These are phyloP conservation scores for Drechslera avenae DNA, from an alignment of 2,329 filamentous ascomycete species.

Conservation along the genomic window DNA sequence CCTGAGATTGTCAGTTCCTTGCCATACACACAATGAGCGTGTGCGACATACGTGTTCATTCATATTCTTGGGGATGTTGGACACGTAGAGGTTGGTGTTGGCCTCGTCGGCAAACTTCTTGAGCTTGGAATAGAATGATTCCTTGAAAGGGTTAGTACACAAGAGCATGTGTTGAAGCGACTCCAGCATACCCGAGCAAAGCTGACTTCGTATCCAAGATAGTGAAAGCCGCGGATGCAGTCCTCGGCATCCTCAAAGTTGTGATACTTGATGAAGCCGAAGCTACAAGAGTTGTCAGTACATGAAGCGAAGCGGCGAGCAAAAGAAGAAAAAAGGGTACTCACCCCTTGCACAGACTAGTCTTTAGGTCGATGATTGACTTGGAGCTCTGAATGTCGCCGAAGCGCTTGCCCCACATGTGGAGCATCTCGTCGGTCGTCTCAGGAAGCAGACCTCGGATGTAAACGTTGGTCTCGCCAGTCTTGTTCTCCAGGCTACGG, in stretches of 20 bases:
- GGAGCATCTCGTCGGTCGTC: constrained; percentile 88
- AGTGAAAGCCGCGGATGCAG: constrained; percentile 94
- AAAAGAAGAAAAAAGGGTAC: constrained; percentile 1
- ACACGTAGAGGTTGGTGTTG: constrained; percentile 97
- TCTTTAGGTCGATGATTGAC: constrained; percentile 94
- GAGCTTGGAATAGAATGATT: constrained; percentile 97
- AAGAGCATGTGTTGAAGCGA: neutral
- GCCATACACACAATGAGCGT: neutral
- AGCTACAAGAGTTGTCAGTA: constrained; percentile 60
- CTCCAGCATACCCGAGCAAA: constrained; percentile 77
- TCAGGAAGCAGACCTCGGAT: constrained; percentile 95
- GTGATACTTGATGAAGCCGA: constrained; percentile 96
- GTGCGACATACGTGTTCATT: constrained; percentile 75
- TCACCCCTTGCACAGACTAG: constrained; percentile 94
- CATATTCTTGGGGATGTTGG: constrained; percentile 89
- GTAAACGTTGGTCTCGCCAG: constrained; percentile 96
- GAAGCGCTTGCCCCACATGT: constrained; percentile 82
- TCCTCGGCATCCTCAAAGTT: constrained; percentile 87
- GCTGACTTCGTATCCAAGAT: constrained; percentile 94
- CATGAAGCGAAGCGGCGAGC: neutral
- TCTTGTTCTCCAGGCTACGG: constrained; percentile 92
- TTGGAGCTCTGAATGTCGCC: constrained; percentile 96
- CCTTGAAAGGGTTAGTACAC: constrained; percentile 47
- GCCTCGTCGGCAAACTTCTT: constrained; percentile 89
- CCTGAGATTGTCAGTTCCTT: constrained; percentile 54